Percentiles rank a stretch among this genome's conserved stretches.
Evolutionary conservation across 228 moss, liverwort and hornwort species (phyloP).

Genomic region (Sphagnum magellanicum): DNA sequence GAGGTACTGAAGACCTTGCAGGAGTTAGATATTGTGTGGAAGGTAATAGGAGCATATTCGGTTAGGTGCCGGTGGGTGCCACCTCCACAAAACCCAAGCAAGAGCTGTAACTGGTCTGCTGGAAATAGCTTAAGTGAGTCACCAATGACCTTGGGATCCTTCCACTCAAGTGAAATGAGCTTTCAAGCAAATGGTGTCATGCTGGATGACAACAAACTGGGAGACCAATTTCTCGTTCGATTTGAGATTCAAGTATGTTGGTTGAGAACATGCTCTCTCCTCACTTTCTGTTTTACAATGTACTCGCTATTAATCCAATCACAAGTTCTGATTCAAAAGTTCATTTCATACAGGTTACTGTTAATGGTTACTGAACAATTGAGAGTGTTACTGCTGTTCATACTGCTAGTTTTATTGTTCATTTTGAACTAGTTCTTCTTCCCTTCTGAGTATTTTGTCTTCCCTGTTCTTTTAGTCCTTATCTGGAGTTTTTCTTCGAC

Average conservation of each 20-base stretch:
- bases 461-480: too few species aligned
- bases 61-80: constrained; percentile 77
- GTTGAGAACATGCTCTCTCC: too few species aligned
- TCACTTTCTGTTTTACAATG: too few species aligned
- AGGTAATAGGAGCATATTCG: constrained; percentile 56
- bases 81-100: constrained; percentile 25
- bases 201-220: constrained; percentile 19
- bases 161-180: constrained; percentile 27
- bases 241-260: constrained; percentile 56
- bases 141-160: constrained; percentile 63
- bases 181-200: constrained; percentile 20
- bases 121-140: constrained; percentile 60
- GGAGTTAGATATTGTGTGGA: constrained; percentile 71
- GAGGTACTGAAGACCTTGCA: constrained; percentile 60
- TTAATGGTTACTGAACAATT: too few species aligned
- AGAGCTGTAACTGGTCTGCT: constrained; percentile 41
- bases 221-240: constrained; percentile 34
- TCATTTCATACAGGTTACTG: too few species aligned
- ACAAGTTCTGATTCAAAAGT: too few species aligned
- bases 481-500: too few species aligned
- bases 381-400: too few species aligned
- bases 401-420: too few species aligned
- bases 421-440: too few species aligned
- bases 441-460: too few species aligned
- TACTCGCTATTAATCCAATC: too few species aligned